phyloP scores from a whole-genome alignment of 2,329 filamentous ascomycete genomes.

The Aspergillus pseudonomiae region DNA sequence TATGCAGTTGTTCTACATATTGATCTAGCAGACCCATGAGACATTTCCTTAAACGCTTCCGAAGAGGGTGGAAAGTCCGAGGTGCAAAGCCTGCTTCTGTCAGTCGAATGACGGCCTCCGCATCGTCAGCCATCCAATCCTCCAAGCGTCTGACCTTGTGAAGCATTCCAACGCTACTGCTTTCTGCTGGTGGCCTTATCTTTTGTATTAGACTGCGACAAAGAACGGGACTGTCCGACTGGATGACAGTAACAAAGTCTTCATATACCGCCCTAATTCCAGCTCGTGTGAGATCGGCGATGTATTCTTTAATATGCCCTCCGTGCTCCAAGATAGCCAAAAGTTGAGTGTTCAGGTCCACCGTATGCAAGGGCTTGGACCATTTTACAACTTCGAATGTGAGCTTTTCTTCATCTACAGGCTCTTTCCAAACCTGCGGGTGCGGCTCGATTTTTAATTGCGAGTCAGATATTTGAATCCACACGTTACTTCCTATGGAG shows the following conservation, averaged over 20 bases:
- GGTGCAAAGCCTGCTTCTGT: constrained; percentile 53
- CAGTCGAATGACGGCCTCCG: constrained; percentile 41
- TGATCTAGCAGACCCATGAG: constrained; percentile 44
- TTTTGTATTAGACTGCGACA: constrained; percentile 43
- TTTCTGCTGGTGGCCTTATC: constrained; percentile 30
- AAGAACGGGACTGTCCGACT: constrained; percentile 32
- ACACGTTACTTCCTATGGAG: constrained; percentile 39
- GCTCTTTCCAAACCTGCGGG: constrained; percentile 35
- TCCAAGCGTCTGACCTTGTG: constrained; percentile 34
- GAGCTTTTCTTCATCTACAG: constrained; percentile 48
- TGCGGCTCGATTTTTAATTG: constrained; percentile 60
- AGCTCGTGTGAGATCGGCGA: constrained; percentile 47
- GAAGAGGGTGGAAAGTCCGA: constrained; percentile 44
- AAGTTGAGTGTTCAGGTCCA: constrained; percentile 57
- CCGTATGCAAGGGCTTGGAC: constrained; percentile 47
- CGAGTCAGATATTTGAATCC: constrained; percentile 60
- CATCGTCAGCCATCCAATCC: constrained; percentile 38
- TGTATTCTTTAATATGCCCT: constrained; percentile 45
- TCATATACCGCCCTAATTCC: constrained; percentile 39
- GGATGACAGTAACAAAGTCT: constrained; percentile 42
- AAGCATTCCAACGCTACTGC: constrained; percentile 21
- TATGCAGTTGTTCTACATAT: constrained; percentile 51
- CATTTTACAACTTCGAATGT: constrained; percentile 60
- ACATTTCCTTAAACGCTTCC: constrained; percentile 41
- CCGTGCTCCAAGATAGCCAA: constrained; percentile 59